Base-by-base conservation (phyloP, 169 alveolate species). In the Theileria annulata region DNA sequence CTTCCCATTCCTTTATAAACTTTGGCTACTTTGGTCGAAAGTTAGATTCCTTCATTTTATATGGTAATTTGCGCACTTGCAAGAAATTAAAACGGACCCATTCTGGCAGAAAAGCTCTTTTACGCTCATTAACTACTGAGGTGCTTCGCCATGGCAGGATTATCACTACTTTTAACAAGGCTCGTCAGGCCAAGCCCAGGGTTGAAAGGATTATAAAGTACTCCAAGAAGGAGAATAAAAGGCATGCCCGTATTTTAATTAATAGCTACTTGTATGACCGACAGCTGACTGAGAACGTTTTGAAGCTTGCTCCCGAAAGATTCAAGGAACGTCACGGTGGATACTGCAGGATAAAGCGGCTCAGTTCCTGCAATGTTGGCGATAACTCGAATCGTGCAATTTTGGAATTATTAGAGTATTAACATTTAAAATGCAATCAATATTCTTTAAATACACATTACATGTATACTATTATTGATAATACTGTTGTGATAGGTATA, bases 261-360 rank as follows among this genome's bases (percentile, higher is more conserved):
- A 87, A 87, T 67, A 74, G 87, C 17, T 90, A 86, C 79, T 71
- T 90, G 56, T 90, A 86, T 51, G 94, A 90, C 60, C 78, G 91
- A 71, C 88, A 86, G 67, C 77, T 90, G 35, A 86, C 92, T 19
- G 88, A 80, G 37, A 86, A 84, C 71, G 47, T 90, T 28, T 87
- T 90, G 21, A 83, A 79, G 62, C 84, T 84, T 37, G 94, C 87
- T 56, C 94, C 94, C 6, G 71, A 76, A 30, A 72, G 88, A 19
- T 90, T 75, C 48, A 84, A 80, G 68, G 94, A 90, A 71, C 75
- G 94, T 23, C 88, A 90, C 67, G 94, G 94, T 3, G 94, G 94
- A 12, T 90, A 90, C 73, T 83, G 92, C 47, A 85, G 90, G 66
- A 86, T 90, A 51, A 76, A 70, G 48, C 83, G 86, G 49, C 85